Evolutionary conservation across 441 rosid genomes (phyloP).

Genomic region (Arabidopsis hybrid): DNA sequence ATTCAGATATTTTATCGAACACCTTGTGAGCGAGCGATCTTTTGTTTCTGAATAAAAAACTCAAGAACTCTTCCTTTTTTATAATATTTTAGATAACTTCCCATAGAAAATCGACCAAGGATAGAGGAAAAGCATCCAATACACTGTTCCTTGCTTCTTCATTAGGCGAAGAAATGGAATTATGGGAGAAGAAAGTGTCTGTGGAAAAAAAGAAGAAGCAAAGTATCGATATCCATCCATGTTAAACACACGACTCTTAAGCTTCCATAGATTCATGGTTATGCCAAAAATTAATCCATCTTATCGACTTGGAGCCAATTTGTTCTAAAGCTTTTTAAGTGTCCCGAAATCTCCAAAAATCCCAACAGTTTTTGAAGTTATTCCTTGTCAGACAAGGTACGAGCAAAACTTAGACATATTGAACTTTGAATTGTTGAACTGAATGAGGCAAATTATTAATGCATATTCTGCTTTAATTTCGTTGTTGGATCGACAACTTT

Average conservation of each 20-base stretch:
- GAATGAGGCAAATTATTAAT: no score
- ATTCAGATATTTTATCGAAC: constrained; percentile 3
- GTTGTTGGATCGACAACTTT: neutral
- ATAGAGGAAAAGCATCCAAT: constrained; percentile 21
- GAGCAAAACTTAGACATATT: no score
- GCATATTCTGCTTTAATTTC: no score
- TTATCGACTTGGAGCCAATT: neutral
- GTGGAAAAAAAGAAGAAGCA: constrained; percentile 6
- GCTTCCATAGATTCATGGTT: constrained; percentile 5
- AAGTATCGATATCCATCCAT: constrained; percentile 41
- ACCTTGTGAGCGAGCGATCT: constrained; percentile 18
- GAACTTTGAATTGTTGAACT: no score
- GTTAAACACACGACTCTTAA: constrained; percentile 16
- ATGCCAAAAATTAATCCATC: constrained; percentile 6
- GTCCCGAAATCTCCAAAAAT: no score
- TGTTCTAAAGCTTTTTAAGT: no score
- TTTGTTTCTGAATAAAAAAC: constrained; percentile 29
- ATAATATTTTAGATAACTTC: constrained; percentile 5
- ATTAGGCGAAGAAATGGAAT: constrained; percentile 14
- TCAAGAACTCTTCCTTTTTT: constrained; percentile 17
- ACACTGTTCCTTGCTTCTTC: constrained; percentile 35
- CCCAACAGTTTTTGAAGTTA: neutral
- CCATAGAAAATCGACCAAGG: neutral
- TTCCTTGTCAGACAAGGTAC: neutral
- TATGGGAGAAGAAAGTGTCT: neutral